Base-by-base conservation (phyloP, 116 monocot genomes). In the Cymodocea nodosa region DNA sequence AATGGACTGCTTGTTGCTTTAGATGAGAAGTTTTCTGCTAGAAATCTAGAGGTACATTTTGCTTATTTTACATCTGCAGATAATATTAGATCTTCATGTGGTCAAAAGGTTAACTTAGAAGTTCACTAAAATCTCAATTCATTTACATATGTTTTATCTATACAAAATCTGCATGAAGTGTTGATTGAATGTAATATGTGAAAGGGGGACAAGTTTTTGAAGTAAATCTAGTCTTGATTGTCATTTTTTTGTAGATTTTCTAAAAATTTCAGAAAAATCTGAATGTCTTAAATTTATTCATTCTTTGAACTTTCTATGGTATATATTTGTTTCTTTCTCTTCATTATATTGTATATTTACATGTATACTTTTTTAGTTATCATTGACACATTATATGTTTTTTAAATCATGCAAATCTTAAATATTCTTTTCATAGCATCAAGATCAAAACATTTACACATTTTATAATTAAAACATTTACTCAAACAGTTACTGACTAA, bases 21-120 rank as follows among this genome's bases (percentile, higher is more conserved):
- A 69, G 92, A 92, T 35, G 92, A 92, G 74, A 83, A 75, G 66
- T 80, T 92, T 51, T 81, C 87, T 71, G 61, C 79, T 35, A 76
- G 88, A 40, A 91, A 97, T 73, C 69, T 84, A 65, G 97, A 91
- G 87, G 94, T 93, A 74, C 23, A 64, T 63, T 9, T 63, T 44
- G 17, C 1, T 8, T 56, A 0, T 18, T 20, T 44, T 44, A 44
- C 13, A 25, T 6, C 11, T 58, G 24, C 15, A 58, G 13, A 10
- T 23, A 58, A 20, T 23, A 58, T n/a, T 20, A 2, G 4, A 58
- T 23, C 13, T 58, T 23, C 23, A 58, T 19, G 19, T 4, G 53
- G 1, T 9, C 14, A 53, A 5, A 17, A 19, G 16, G 1, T 53
- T 15, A n/a, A n/a, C n/a, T 16, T 54, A 16, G 54, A 54, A 44